Evolutionary conservation across 164 flowering plant species (phyloP), one percentile per base, ranked within the genome.

Genomic region (Kingdonia uniflora): DNA sequence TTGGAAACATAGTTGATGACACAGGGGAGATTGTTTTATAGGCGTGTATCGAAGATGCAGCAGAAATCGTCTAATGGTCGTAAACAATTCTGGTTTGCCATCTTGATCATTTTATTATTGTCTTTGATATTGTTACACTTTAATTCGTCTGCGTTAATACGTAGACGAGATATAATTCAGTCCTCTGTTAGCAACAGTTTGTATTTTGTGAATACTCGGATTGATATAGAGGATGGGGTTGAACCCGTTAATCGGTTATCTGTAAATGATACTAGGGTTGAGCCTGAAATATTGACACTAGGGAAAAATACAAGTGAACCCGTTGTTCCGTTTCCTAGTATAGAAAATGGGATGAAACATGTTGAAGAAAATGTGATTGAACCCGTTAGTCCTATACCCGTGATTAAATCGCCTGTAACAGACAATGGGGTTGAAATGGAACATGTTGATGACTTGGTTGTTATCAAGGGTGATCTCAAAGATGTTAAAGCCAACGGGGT

Each of bases 51-150:
- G 6, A 29, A 29, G 35, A 29, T 29, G 35, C 35, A 29, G 35
- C 35, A 29, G 35, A 29, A 8, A 29, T 29, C 35, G 35, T 29
- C 48, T 51, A 64, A 46, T 41, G 59, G 51, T 14, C 57, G 65
- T 15, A 67, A 19, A 15, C 64, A 52, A 39, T 49, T 61, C 55
- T 68, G 74, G 76, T 68, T 71, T 19, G 47, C 66, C 2, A 41
- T 69, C 20, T 61, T 55, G 1, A 54, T 64, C 17, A 50, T 60
- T 5, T 63, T 72, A 17, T 23, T 69, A 7, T 44, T 71, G 1
- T 78, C 73, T 68, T 47, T 65, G 17, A n/a, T 57, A 2, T 55
- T 74, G 59, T 25, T 76, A 52, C 74, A 55, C 57, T 52, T 67
- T 15, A 55, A 59, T 60, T 56, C 43, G 35, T 63, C 64, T 2